A percentile compares a stretch with the other conserved stretches of the same genome.
These are phyloP conservation scores for Diaporthe destruens DNA, from an alignment of 2,329 filamentous ascomycete genomes.

Conservation along the genomic window DNA sequence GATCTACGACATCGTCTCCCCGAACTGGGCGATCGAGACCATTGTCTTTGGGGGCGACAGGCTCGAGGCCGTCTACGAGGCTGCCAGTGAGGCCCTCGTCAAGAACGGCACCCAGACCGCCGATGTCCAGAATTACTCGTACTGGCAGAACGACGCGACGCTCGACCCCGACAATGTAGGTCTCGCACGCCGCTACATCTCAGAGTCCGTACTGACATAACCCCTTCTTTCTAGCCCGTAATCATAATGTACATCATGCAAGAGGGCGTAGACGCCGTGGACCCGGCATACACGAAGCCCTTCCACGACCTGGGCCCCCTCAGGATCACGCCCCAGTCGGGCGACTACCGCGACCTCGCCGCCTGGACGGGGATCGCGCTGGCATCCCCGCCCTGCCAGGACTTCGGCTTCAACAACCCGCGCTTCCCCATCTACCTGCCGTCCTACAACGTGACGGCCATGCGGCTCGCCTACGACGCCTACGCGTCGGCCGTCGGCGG, in stretches of 20 bases:
- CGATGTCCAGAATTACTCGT: conserved; percentile 64
- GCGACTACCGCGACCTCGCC: conserved; percentile 60
- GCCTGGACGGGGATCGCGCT: conserved; percentile 57
- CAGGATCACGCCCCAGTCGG: conserved; percentile 48
- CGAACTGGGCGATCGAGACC: conserved; percentile 55
- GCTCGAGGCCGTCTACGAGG: conserved; percentile 57
- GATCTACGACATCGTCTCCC: conserved; percentile 57
- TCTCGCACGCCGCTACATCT: background rate
- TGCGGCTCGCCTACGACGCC: conserved; percentile 51
- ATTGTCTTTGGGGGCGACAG: conserved; percentile 58
- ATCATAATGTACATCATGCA: conserved; percentile 58
- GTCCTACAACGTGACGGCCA: conserved; percentile 50
- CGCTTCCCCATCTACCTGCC: conserved; percentile 43
- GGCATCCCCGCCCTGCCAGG: conserved; percentile 56
- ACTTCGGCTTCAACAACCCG: conserved; percentile 54
- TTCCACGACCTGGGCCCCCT: conserved; percentile 58
- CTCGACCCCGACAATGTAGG: conserved; percentile 56
- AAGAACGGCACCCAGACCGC: conserved; percentile 55
- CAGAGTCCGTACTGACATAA: background rate
- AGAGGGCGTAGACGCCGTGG: conserved; percentile 57
- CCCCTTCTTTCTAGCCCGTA: conserved; percentile 51
- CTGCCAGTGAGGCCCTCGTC: conserved; percentile 55
- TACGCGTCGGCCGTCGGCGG: conserved; percentile 48
- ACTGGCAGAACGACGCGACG: conserved; percentile 57
- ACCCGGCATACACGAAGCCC: conserved; percentile 55